A percentile compares a stretch with the other conserved stretches of the same genome.
Conservation (phyloP, 345 rosid species). For the Euphorbia peplus region DNA sequence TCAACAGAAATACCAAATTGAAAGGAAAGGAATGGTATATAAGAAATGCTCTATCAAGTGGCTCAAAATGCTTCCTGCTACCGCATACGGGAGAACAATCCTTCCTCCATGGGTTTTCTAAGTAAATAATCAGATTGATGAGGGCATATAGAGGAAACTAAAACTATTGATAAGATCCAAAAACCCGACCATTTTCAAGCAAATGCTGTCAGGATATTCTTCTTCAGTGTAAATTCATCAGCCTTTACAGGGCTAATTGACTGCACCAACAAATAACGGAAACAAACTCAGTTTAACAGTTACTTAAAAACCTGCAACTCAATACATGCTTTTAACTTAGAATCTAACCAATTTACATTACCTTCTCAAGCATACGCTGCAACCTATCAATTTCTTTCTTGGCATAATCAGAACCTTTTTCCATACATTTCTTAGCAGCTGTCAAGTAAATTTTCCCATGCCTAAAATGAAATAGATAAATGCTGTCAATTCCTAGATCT, state of each 20-base stretch:
- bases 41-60: background rate
- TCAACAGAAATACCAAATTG: background rate
- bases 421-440: slow-evolving; percentile 65
- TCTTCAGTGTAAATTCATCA: slow-evolving; percentile 81
- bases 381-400: slow-evolving; percentile 78
- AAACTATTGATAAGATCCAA: slow-evolving; percentile 1
- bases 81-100: slow-evolving; percentile 6
- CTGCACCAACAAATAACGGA: slow-evolving; percentile 37
- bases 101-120: background rate
- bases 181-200: slow-evolving; percentile 26
- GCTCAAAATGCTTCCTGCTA: slow-evolving; percentile 8
- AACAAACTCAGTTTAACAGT: background rate
- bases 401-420: slow-evolving; percentile 73
- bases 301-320: background rate
- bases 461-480: slow-evolving; percentile 30
- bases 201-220: slow-evolving; percentile 53
- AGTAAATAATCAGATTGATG: slow-evolving; percentile 3
- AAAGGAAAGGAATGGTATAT: slow-evolving; percentile 10
- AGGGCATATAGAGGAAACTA: background rate
- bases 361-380: slow-evolving; percentile 83
- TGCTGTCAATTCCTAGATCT: background rate
- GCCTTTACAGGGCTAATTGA: slow-evolving; percentile 80
- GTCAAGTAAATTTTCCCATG: slow-evolving; percentile 80
- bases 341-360: slow-evolving; percentile 17
- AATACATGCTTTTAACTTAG: background rate